A percentile compares a stretch with the other conserved stretches of the same genome.
These are phyloP conservation scores for Coemansia sp. DNA, from an alignment of 192 early-diverging fungal species.

Conservation along the genomic window DNA sequence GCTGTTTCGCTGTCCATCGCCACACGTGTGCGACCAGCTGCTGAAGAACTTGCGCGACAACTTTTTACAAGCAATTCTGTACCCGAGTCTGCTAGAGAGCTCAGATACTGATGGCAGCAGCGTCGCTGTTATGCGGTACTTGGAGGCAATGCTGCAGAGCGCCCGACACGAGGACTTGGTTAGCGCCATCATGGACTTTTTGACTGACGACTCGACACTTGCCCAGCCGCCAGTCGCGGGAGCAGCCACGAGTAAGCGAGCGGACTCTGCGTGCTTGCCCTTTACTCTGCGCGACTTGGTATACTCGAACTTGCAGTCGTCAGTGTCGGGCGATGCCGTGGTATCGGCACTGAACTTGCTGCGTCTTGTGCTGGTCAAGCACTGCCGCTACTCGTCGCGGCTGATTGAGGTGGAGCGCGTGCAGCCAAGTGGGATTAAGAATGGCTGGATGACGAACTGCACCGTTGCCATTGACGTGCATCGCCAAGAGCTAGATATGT, in stretches of 20 bases:
- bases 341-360: slow-evolving; percentile 80
- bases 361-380: slow-evolving; percentile 67
- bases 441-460: slow-evolving; percentile 51
- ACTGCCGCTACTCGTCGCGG: slow-evolving; percentile 74
- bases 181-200: slow-evolving; percentile 70
- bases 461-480: slow-evolving; percentile 49
- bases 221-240: neutral
- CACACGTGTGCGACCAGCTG: slow-evolving; percentile 49
- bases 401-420: slow-evolving; percentile 70
- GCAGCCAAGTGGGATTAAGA: slow-evolving; percentile 21
- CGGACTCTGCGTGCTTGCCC: slow-evolving; percentile 19
- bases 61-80: slow-evolving; percentile 84
- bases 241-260: neutral
- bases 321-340: slow-evolving; percentile 78
- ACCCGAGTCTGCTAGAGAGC: slow-evolving; percentile 79
- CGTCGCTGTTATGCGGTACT: slow-evolving; percentile 84
- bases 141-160: slow-evolving; percentile 76
- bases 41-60: slow-evolving; percentile 67
- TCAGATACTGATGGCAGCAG: slow-evolving; percentile 91
- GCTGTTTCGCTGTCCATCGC: slow-evolving; percentile 45
- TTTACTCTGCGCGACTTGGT: slow-evolving; percentile 82
- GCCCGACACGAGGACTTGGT: slow-evolving; percentile 74
- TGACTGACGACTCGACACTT: slow-evolving; percentile 66
- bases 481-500: slow-evolving; percentile 54
- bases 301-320: slow-evolving; percentile 82